These are phyloP conservation scores for Ambrosia hybrid DNA, from an alignment of 140 eudicot species.

Conservation along the genomic window DNA sequence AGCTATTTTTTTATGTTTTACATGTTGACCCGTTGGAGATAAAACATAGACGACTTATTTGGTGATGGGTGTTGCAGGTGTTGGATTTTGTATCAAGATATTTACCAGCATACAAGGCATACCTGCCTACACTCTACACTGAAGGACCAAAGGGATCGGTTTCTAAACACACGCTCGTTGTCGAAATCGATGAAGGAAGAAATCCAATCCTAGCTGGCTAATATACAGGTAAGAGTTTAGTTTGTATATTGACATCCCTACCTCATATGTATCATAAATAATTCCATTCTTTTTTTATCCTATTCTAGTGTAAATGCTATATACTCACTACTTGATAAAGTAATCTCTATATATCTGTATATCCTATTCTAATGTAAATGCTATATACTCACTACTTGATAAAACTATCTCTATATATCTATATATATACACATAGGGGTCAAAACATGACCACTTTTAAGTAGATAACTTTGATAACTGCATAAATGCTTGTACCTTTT, in stretches of 20 bases:
- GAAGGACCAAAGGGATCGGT: conserved; percentile 94
- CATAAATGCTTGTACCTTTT: too few species aligned
- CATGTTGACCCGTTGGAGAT: too few species aligned
- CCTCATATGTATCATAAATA: neutral
- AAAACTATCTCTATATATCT: too few species aligned
- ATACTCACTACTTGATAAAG: neutral
- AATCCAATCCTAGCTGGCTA: conserved; percentile 68
- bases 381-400: too few species aligned
- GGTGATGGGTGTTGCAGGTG: conserved; percentile 42
- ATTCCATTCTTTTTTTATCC: neutral
- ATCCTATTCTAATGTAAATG: too few species aligned
- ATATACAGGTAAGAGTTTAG: conserved; percentile 10
- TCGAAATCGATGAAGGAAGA: conserved; percentile 92
- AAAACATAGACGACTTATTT: too few species aligned
- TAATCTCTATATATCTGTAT: too few species aligned
- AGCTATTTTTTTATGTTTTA: too few species aligned
- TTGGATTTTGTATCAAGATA: conserved; percentile 90
- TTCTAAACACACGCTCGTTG: conserved; percentile 60
- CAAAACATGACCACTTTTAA: too few species aligned
- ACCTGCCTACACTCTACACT: conserved; percentile 80
- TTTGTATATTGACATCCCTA: too few species aligned
- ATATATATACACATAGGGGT: too few species aligned
- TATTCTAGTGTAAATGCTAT: conserved; percentile 29
- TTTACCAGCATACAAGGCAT: conserved; percentile 97
- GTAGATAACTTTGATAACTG: too few species aligned